phyloP scores from a whole-genome alignment of 352 stramenopile genomes.

The Thalassiosira allenii region DNA sequence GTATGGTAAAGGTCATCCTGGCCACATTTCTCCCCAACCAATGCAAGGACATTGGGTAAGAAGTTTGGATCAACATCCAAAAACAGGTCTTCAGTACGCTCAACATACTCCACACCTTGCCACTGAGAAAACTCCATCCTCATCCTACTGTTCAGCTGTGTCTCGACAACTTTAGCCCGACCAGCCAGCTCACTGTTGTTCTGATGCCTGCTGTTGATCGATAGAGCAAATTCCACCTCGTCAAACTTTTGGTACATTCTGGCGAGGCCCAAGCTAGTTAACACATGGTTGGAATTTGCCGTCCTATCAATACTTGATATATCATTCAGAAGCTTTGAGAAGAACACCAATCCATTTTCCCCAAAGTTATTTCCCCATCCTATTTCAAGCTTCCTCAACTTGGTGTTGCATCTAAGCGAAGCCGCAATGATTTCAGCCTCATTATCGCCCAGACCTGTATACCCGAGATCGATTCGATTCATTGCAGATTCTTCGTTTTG shows the following conservation, averaged over 20 bases:
- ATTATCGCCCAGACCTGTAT: neutral
- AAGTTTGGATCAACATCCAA: neutral
- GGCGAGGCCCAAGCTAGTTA: too few relatives aligned
- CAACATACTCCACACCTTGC: neutral
- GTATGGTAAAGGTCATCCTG: neutral
- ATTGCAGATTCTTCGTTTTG: neutral
- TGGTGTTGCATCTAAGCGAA: neutral
- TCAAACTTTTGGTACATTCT: too few relatives aligned
- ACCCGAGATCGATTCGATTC: neutral
- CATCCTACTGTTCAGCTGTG: neutral
- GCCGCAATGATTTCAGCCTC: neutral
- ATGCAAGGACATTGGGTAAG: neutral
- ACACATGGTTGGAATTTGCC: neutral
- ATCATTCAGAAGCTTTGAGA: slow-evolving; percentile 5
- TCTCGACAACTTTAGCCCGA: neutral
- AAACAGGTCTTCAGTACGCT: too few relatives aligned
- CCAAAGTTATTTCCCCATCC: neutral
- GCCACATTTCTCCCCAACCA: neutral
- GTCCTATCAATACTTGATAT: neutral
- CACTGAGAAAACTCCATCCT: neutral
- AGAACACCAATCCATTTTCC: neutral
- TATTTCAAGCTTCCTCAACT: neutral
- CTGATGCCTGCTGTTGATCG: neutral
- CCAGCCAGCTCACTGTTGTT: neutral
- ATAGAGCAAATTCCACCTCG: too few relatives aligned